Evolutionary conservation across 2,329 filamentous ascomycete genomes (phyloP).

Genomic region (Trichoderma brevicompactum): DNA sequence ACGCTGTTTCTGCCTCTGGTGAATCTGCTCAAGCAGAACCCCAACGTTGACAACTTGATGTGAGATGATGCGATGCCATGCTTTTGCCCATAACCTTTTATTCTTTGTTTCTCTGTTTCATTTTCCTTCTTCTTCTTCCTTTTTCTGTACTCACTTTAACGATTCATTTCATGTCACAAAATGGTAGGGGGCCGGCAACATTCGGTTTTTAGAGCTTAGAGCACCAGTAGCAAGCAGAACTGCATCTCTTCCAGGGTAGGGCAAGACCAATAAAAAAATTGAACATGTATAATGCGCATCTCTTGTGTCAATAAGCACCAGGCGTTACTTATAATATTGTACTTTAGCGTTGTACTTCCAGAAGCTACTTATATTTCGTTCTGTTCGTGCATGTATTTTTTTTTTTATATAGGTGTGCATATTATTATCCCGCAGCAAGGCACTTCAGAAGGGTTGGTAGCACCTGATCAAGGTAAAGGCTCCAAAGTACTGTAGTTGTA

Average conservation of each 20-base stretch:
- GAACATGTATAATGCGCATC: too few species aligned
- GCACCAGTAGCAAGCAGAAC: neutral
- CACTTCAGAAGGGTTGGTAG: too few species aligned
- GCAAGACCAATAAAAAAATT: neutral
- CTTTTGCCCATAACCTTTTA: neutral
- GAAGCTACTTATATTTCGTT: too few species aligned
- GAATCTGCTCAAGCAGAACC: conserved; percentile 38
- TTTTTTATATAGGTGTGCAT: too few species aligned
- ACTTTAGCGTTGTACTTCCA: too few species aligned
- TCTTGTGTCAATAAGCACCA: too few species aligned
- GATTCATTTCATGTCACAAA: neutral
- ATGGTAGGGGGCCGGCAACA: neutral
- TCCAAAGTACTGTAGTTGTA: neutral
- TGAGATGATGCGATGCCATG: too few species aligned
- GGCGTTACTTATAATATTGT: too few species aligned
- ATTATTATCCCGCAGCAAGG: too few species aligned
- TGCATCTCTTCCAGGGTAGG: neutral
- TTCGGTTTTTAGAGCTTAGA: neutral
- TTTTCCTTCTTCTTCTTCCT: neutral
- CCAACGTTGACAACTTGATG: conserved; percentile 32
- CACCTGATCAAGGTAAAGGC: too few species aligned
- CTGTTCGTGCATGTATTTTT: too few species aligned
- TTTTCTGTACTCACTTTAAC: neutral
- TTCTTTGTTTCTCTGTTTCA: neutral
- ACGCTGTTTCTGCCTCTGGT: conserved; percentile 42